Conservation (phyloP, 345 rosid species). For the Boechera retrofracta region DNA sequence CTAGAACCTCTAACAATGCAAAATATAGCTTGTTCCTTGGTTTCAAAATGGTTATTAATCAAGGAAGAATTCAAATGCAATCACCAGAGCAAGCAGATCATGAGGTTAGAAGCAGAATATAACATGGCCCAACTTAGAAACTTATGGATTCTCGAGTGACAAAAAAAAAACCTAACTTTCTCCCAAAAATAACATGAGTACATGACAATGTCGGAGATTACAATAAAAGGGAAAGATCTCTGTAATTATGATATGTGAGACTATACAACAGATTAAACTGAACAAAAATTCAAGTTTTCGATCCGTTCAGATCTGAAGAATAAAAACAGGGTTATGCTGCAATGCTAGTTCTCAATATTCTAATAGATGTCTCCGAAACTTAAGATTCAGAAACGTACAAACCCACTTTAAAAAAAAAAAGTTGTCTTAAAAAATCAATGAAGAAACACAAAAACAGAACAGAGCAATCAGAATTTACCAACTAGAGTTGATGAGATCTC, state of each 20-base stretch:
- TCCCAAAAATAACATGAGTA: too few species aligned
- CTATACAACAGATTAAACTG: not conserved
- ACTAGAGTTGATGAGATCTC: constrained; percentile 91
- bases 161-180: not conserved
- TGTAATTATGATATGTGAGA: not conserved
- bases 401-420: not conserved
- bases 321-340: not conserved
- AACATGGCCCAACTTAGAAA: not conserved
- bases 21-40: not conserved
- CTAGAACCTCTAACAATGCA: not conserved
- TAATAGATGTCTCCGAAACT: not conserved
- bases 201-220: not conserved
- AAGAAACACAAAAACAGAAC: not conserved
- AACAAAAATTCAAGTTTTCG: not conserved
- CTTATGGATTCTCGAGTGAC: not conserved
- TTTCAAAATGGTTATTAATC: not conserved
- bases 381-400: too few species aligned
- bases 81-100: not conserved
- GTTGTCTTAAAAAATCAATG: not conserved
- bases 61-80: not conserved
- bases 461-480: constrained; percentile 52
- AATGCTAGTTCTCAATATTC: not conserved
- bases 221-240: not conserved
- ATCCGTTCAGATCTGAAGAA: constrained; percentile 25
- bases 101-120: not conserved